Evolutionary conservation across 2,329 filamentous ascomycete species (phyloP).

Genomic region (Cercospora sp.): DNA sequence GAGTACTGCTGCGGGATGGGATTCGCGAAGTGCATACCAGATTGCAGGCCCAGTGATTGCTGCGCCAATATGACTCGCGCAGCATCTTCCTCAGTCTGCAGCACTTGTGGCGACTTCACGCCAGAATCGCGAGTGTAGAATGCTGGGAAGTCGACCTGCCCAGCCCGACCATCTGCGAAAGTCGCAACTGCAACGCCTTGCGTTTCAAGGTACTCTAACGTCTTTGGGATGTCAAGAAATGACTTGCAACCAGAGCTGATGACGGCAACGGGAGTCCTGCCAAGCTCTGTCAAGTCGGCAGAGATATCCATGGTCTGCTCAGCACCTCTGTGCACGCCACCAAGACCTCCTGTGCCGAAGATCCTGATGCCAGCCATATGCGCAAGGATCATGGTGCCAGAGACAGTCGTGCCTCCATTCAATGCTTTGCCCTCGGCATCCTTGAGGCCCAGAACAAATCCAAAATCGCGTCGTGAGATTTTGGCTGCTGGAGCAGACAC

Average conservation of each 20-base stretch:
- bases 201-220: slow-evolving; percentile 76
- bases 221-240: slow-evolving; percentile 88
- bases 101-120: slow-evolving; percentile 71
- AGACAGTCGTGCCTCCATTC: slow-evolving; percentile 89
- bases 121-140: slow-evolving; percentile 93
- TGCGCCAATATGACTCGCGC: slow-evolving; percentile 87
- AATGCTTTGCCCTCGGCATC: slow-evolving; percentile 66
- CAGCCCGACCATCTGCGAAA: slow-evolving; percentile 77
- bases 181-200: slow-evolving; percentile 80
- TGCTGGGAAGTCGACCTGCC: slow-evolving; percentile 79
- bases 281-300: slow-evolving; percentile 90
- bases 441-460: slow-evolving; percentile 74
- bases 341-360: slow-evolving; percentile 92
- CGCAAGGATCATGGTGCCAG: slow-evolving; percentile 89
- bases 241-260: slow-evolving; percentile 92
- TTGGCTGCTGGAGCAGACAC: slow-evolving; percentile 67
- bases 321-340: slow-evolving; percentile 88
- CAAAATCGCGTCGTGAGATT: slow-evolving; percentile 82
- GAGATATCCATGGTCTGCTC: slow-evolving; percentile 89
- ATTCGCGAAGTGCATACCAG: slow-evolving; percentile 85
- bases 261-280: slow-evolving; percentile 83
- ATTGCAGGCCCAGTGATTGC: slow-evolving; percentile 67
- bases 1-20: slow-evolving; percentile 72
- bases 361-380: slow-evolving; percentile 83
- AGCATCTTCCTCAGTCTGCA: slow-evolving; percentile 75